Evolutionary conservation across 2,329 filamentous ascomycete species (phyloP).

Genomic region (Talaromyces albobiverticillius): DNA sequence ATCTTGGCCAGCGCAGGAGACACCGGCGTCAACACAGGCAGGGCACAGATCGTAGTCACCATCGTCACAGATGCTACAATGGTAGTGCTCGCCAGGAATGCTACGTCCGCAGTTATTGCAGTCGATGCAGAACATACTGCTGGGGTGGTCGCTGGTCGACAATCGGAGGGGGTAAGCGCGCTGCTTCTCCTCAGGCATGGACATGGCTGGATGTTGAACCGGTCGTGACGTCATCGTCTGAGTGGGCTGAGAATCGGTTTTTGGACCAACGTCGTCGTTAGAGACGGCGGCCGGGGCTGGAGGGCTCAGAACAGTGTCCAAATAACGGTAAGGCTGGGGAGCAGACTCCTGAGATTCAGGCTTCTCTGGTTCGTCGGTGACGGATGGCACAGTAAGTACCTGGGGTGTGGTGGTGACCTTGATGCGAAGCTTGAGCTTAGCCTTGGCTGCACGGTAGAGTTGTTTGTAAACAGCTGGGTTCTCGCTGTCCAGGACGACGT

Average conservation of each 20-base stretch:
- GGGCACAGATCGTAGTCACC: conserved; percentile 94
- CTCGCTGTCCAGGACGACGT: conserved; percentile 71
- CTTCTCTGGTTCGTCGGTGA: conserved; percentile 11
- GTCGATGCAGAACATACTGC: conserved; percentile 72
- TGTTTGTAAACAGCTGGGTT: conserved; percentile 92
- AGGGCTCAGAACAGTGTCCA: conserved; percentile 41
- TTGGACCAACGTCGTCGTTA: conserved; percentile 17
- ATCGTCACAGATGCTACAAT: conserved; percentile 88
- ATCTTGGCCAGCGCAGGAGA: conserved; percentile 71
- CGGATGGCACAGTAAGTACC: not conserved
- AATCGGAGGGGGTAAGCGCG: conserved; percentile 19
- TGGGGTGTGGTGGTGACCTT: conserved; percentile 56
- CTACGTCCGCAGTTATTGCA: conserved; percentile 85
- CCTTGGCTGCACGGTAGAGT: conserved; percentile 92
- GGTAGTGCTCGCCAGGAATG: conserved; percentile 81
- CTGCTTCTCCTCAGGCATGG: conserved; percentile 6
- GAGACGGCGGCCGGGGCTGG: conserved; percentile 20
- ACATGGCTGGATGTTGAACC: not conserved
- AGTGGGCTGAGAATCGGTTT: not conserved
- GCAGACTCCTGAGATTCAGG: conserved; percentile 19
- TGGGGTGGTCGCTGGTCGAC: conserved; percentile 32
- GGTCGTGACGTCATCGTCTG: conserved; percentile 7
- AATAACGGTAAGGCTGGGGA: conserved; percentile 34
- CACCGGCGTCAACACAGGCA: conserved; percentile 70
- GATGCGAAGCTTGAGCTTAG: conserved; percentile 94